Conservation (phyloP, 495 filamentous ascomycete species). For the Talaromyces nanjingensis region DNA sequence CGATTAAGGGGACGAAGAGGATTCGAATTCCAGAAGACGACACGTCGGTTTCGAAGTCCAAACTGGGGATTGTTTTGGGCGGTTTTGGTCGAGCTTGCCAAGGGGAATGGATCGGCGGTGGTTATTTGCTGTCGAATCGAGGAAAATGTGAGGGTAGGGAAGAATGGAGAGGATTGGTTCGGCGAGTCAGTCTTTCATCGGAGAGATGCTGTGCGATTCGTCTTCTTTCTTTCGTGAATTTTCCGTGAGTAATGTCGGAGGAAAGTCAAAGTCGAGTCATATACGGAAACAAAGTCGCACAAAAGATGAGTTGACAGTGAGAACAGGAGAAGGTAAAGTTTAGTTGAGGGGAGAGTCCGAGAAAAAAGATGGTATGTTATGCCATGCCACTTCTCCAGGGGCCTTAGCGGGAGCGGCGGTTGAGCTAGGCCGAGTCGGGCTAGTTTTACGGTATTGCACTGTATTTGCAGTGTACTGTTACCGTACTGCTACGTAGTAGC, state of each 20-base stretch:
- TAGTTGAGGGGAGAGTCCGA: not conserved
- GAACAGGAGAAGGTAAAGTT: not conserved
- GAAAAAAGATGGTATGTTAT: not conserved
- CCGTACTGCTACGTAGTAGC: not conserved
- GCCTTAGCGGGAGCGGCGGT: not conserved
- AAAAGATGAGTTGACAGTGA: not conserved
- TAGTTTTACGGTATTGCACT: not conserved
- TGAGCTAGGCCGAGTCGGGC: not conserved
- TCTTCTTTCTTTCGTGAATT: not conserved
- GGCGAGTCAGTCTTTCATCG: not conserved
- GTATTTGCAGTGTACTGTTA: not conserved
- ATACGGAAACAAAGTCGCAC: not conserved
- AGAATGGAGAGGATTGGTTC: not conserved
- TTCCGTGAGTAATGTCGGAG: not conserved
- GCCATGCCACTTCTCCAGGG: not conserved
- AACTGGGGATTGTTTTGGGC: not conserved
- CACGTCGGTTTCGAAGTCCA: not conserved
- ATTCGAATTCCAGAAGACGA: not conserved
- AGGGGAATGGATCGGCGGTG: slow-evolving; percentile 3
- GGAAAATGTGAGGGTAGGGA: not conserved
- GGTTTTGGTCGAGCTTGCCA: not conserved
- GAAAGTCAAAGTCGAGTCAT: not conserved
- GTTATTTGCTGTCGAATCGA: not conserved
- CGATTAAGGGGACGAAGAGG: not conserved
- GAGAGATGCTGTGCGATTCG: not conserved